A percentile compares a stretch with the other conserved stretches of the same genome.
phyloP scores from a whole-genome alignment of 257 asterid species.

The Salvia splendens region DNA sequence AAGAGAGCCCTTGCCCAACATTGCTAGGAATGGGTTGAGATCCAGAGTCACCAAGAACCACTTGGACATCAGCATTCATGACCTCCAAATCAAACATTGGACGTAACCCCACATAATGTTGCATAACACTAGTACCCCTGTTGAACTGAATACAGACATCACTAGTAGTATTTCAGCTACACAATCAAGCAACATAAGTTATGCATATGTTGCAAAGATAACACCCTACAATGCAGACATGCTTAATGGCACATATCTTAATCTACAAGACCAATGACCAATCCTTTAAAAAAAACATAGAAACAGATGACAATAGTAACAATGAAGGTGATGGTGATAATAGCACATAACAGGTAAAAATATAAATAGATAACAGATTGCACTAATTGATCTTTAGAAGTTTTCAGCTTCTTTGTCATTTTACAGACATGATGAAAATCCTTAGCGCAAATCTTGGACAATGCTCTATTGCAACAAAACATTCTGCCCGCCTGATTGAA shows the following conservation, averaged over 20 bases:
- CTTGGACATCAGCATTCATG: slow-evolving; percentile 76
- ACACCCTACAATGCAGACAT: neutral
- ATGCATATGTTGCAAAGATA: slow-evolving; percentile 4
- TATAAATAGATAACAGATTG: slow-evolving; percentile 1
- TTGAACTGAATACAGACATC: slow-evolving; percentile 66
- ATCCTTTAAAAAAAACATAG: neutral
- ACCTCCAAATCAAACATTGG: slow-evolving; percentile 96
- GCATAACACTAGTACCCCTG: slow-evolving; percentile 97
- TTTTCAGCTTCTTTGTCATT: slow-evolving; percentile 5
- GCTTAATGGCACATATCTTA: neutral
- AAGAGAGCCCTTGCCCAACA: slow-evolving; percentile 80
- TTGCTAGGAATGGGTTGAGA: slow-evolving; percentile 86
- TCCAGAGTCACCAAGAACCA: slow-evolving; percentile 84
- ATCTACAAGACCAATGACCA: neutral
- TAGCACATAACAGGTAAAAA: neutral
- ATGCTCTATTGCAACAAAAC: slow-evolving; percentile 6
- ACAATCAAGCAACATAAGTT: neutral
- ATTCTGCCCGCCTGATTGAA: neutral
- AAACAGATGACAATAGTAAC: neutral
- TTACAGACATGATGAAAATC: slow-evolving; percentile 7
- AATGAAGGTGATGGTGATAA: neutral
- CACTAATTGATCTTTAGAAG: neutral
- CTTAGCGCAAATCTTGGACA: slow-evolving; percentile 6
- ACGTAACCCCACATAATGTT: slow-evolving; percentile 92
- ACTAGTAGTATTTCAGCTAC: slow-evolving; percentile 3